phyloP scores from a whole-genome alignment of 129 eudicot genomes.

The Gnaphalium uliginosum region DNA sequence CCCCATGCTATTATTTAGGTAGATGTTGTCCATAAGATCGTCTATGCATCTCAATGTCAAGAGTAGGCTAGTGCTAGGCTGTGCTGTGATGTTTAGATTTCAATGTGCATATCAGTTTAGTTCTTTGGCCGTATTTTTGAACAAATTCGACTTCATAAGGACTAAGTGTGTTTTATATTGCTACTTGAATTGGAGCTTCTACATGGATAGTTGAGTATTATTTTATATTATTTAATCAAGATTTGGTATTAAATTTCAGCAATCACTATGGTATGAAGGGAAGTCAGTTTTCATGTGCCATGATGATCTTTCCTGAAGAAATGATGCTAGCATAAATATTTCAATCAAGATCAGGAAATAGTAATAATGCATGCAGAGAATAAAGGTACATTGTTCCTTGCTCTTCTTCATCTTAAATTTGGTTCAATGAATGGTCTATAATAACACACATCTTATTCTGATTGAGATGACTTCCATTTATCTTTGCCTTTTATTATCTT shows the following conservation, averaged over 20 bases:
- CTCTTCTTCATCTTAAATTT: slow-evolving; percentile 12
- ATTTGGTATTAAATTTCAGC: not conserved
- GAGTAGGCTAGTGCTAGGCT: slow-evolving; percentile 17
- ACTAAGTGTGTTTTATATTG: slow-evolving; percentile 6
- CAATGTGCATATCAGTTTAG: slow-evolving; percentile 15
- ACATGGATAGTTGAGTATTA: slow-evolving; percentile 6
- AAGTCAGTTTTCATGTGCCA: slow-evolving; percentile 18
- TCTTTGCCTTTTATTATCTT: slow-evolving; percentile 10
- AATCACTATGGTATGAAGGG: slow-evolving; percentile 9
- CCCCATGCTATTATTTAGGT: too few species aligned
- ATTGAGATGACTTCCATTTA: slow-evolving; percentile 5
- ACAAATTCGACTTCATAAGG: not conserved
- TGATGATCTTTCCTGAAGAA: slow-evolving; percentile 36
- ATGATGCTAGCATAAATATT: slow-evolving; percentile 4
- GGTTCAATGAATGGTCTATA: slow-evolving; percentile 19
- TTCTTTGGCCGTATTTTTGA: not conserved
- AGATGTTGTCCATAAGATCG: not conserved
- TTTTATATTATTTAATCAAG: not conserved
- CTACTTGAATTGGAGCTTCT: not conserved
- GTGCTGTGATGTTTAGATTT: slow-evolving; percentile 16
- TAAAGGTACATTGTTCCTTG: slow-evolving; percentile 14
- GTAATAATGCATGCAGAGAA: slow-evolving; percentile 19
- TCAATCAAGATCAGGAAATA: slow-evolving; percentile 13
- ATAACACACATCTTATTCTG: slow-evolving; percentile 8
- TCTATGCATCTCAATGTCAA: slow-evolving; percentile 8